Evolutionary conservation across 2,329 filamentous ascomycete species (phyloP).

Genomic region (Curvularia sp.): DNA sequence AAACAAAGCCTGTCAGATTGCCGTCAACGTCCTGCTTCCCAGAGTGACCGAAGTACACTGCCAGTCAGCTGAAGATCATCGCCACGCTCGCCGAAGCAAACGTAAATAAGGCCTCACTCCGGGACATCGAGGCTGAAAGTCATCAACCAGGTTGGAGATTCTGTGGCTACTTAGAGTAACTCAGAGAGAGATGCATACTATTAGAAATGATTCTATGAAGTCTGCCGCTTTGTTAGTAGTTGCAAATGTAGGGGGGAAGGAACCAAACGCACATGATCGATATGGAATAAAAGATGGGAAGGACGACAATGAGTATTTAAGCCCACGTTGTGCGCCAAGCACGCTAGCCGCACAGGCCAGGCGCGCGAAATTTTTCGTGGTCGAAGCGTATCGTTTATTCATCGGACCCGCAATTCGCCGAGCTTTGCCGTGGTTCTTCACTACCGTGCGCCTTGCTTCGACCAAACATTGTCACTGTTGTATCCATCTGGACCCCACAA

Average conservation of each 20-base stretch:
- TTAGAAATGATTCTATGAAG: constrained; percentile 70
- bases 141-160: constrained; percentile 91
- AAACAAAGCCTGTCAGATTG: constrained; percentile 76
- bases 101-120: constrained; percentile 78
- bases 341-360: not conserved
- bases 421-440: too few species aligned
- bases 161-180: constrained; percentile 92
- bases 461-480: too few species aligned
- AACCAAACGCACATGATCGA: not conserved
- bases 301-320: not conserved
- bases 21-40: constrained; percentile 80
- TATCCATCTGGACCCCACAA: too few species aligned
- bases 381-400: too few species aligned
- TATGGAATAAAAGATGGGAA: not conserved
- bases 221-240: constrained; percentile 10
- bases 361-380: too few species aligned
- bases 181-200: constrained; percentile 94
- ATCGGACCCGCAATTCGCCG: too few species aligned
- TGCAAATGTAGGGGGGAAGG: not conserved
- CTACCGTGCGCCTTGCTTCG: too few species aligned
- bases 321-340: not conserved
- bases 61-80: constrained; percentile 88
- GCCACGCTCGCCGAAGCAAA: constrained; percentile 83
- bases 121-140: constrained; percentile 80
- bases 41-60: constrained; percentile 79